A percentile compares a stretch with the other conserved stretches of the same genome.
Evolutionary conservation across 805 yeast species (phyloP).

Genomic region (Yamadazyma tumulicola): DNA sequence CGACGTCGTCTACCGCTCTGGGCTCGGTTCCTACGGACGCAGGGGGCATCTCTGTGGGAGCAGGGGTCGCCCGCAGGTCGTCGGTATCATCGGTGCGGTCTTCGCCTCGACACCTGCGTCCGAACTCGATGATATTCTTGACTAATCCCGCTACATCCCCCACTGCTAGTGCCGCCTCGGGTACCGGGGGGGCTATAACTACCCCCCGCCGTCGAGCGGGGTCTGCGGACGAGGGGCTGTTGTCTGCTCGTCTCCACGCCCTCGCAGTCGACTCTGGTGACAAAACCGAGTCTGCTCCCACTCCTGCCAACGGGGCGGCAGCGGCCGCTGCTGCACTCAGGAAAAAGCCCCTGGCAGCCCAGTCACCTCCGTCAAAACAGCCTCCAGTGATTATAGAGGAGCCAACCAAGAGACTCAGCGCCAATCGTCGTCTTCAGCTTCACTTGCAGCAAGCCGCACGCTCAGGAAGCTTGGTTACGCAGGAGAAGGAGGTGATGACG

Average conservation of each 20-base stretch:
- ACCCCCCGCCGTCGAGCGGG: no score
- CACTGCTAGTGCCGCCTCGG: no score
- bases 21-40: not conserved
- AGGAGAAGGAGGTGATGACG: constrained; percentile 32
- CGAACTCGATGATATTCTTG: constrained; percentile 25
- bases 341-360: constrained; percentile 3
- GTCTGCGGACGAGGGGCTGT: no score
- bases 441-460: constrained; percentile 37
- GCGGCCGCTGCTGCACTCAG: constrained; percentile 35
- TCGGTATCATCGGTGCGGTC: constrained; percentile 16
- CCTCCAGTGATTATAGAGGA: constrained; percentile 8
- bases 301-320: constrained; percentile 19
- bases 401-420: constrained; percentile 22
- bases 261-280: not conserved
- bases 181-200: no score
- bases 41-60: not conserved
- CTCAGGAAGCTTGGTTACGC: constrained; percentile 35
- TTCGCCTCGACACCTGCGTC: constrained; percentile 15
- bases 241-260: no score
- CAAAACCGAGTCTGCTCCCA: not conserved
- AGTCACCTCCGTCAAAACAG: constrained; percentile 8
- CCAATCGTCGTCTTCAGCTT: constrained; percentile 37
- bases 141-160: not conserved
- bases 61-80: constrained; percentile 13
- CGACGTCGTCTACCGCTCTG: constrained; percentile 8